phyloP scores from a whole-genome alignment of 345 rosid species.

The Hibiscus tridactylites region DNA sequence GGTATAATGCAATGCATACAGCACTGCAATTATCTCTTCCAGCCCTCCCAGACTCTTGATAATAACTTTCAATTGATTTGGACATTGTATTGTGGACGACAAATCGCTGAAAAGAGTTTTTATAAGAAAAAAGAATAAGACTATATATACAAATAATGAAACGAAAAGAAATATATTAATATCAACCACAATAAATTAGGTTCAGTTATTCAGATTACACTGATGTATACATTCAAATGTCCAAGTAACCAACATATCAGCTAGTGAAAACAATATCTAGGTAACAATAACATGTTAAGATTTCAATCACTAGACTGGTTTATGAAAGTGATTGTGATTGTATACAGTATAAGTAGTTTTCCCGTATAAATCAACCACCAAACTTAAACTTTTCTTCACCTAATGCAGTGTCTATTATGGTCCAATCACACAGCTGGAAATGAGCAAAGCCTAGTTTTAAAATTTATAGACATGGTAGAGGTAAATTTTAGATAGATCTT shows the following conservation, averaged over 20 bases:
- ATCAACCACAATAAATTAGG: neutral
- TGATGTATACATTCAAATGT: neutral
- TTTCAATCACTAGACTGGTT: neutral
- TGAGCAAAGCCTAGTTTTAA: neutral
- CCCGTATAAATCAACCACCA: neutral
- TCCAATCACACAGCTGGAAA: neutral
- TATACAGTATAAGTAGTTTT: neutral
- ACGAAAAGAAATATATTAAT: neutral
- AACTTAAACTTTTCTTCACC: neutral
- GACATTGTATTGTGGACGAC: conserved; percentile 86
- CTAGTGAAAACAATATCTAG: neutral
- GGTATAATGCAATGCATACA: conserved; percentile 63
- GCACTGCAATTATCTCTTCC: conserved; percentile 73
- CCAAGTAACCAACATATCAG: no score
- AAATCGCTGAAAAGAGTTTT: conserved; percentile 44
- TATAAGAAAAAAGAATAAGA: neutral
- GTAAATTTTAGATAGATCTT: conserved; percentile 4
- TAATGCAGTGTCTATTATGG: neutral
- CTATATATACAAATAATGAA: neutral
- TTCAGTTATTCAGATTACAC: neutral
- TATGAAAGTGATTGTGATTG: neutral
- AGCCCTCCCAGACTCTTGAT: conserved; percentile 95
- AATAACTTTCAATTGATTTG: conserved; percentile 89
- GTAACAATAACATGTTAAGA: neutral
- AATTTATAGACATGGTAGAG: neutral